These are phyloP conservation scores for Rhizopus microsporus DNA, from an alignment of 371 early-diverging fungal species.

Conservation along the genomic window DNA sequence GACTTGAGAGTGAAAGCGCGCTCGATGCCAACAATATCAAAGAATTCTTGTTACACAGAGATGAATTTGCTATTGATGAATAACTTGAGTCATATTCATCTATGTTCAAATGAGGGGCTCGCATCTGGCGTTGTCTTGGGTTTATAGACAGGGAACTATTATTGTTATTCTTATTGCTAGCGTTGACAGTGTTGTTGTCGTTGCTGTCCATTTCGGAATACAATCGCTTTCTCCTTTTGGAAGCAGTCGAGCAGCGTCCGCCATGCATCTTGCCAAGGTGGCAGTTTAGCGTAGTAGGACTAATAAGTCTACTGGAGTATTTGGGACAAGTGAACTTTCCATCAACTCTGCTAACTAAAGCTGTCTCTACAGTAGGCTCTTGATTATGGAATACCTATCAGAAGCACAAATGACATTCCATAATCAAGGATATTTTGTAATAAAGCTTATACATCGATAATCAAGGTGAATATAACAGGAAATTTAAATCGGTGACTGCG, in stretches of 20 bases:
- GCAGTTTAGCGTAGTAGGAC: constrained; percentile 3
- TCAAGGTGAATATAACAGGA: no score
- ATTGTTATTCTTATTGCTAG: constrained; percentile 2
- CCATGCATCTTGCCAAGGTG: constrained; percentile 1
- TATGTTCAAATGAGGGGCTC: constrained; percentile 8
- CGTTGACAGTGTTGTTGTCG: neutral
- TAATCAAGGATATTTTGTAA: no score
- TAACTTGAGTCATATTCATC: constrained; percentile 10
- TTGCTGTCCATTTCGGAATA: neutral
- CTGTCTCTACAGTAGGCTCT: no score
- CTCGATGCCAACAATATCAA: constrained; percentile 13
- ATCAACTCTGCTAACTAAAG: constrained; percentile 10
- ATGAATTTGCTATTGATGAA: constrained; percentile 13
- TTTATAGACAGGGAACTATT: constrained; percentile 1
- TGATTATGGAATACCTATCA: no score
- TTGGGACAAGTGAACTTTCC: constrained; percentile 11
- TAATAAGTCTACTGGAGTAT: constrained; percentile 2
- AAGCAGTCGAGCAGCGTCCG: constrained; percentile 1
- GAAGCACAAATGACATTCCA: no score
- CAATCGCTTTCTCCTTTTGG: neutral
- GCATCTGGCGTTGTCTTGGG: constrained; percentile 3
- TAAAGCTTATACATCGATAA: no score
- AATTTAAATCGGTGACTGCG: no score
- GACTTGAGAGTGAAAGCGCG: constrained; percentile 8
- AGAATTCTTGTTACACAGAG: neutral